phyloP scores from a whole-genome alignment of 108 stramenopile genomes.

The Nannochloropsis gaditana region DNA sequence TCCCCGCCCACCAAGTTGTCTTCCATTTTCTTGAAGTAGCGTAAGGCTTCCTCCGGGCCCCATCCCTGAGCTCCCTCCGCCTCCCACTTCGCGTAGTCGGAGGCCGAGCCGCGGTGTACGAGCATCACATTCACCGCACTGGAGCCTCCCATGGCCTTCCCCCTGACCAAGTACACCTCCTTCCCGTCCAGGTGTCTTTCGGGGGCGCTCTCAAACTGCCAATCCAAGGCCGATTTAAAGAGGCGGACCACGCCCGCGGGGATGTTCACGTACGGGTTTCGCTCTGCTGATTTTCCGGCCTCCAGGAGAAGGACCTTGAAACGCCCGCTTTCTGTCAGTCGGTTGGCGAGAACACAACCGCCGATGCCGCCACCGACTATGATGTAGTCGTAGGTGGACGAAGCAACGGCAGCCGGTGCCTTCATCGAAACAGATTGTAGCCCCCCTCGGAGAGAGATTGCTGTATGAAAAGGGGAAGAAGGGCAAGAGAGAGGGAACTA shows the following conservation, averaged over 20 bases:
- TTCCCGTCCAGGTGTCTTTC: constrained; percentile 17
- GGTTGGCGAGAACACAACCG: constrained; percentile 64
- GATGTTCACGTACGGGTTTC: constrained; percentile 30
- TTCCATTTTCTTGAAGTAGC: constrained; percentile 58
- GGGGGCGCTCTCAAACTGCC: constrained; percentile 34
- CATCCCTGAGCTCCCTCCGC: constrained; percentile 49
- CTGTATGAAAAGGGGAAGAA: background rate
- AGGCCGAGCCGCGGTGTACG: constrained; percentile 56
- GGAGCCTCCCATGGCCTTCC: constrained; percentile 62
- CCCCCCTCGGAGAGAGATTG: background rate
- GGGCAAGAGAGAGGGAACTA: background rate
- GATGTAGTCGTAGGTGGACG: constrained; percentile 60
- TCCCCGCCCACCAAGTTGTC: constrained; percentile 37
- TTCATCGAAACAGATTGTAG: background rate
- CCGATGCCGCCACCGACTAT: constrained; percentile 70
- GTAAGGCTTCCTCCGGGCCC: constrained; percentile 55
- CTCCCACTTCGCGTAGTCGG: constrained; percentile 58
- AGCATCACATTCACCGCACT: constrained; percentile 60
- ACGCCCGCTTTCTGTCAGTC: constrained; percentile 45
- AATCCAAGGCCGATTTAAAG: constrained; percentile 45
- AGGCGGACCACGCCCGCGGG: constrained; percentile 26
- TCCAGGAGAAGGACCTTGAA: constrained; percentile 54
- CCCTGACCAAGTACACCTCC: constrained; percentile 50
- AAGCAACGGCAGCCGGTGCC: background rate
- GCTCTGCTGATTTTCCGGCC: constrained; percentile 40